Evolutionary conservation across 2,329 filamentous ascomycete genomes (phyloP), one percentile per base, ranked within the genome.

Genomic region (Penicillium crustosum): DNA sequence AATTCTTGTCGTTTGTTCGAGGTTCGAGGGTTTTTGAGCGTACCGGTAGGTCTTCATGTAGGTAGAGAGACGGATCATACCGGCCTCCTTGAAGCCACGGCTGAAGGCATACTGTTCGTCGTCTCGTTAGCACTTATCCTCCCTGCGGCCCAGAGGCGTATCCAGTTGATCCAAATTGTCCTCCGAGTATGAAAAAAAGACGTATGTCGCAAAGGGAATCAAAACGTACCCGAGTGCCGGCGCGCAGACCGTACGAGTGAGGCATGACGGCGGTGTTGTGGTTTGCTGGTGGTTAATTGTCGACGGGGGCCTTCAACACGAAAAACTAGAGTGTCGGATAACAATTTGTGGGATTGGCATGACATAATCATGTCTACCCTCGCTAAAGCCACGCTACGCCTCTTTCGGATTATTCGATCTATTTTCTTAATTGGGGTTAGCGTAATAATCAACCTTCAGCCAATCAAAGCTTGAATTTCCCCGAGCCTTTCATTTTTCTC

Each of bases 1-100:
- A 38, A 55, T 58, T 50, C 73, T 74, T 58, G 55, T 58, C 53
- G 64, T 61, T 62, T 53, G 48, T 58, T 59, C 57, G 51, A 61
- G 55, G 61, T 60, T 67, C 56, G 56, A 50, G 53, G 44, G 42
- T 39, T 55, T 60, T 60, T 57, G 63, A 61, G 73, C 84, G 73
- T 83, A 91, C 88, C 89, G 91, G 89, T 95, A 97, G 78, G 90
- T 86, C 80, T 88, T 88, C 75, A 99, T 84, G 86, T 97, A 99
- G 78, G 93, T 97, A 73, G 89, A 92, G 77, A 97, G 84, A 74
- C 85, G 82, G 83, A 99, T 97, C 84, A 88, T 88, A 79, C 94
- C 94, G 86, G 93, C 91, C 85, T 96, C 84, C 82, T 94, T 92
- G 86, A 96, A 97, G 78, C 88, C 85, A 76, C 93, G 87, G 78